Base-by-base conservation (phyloP, 2,329 filamentous ascomycete species). In the Fusarium brachygibbosum region DNA sequence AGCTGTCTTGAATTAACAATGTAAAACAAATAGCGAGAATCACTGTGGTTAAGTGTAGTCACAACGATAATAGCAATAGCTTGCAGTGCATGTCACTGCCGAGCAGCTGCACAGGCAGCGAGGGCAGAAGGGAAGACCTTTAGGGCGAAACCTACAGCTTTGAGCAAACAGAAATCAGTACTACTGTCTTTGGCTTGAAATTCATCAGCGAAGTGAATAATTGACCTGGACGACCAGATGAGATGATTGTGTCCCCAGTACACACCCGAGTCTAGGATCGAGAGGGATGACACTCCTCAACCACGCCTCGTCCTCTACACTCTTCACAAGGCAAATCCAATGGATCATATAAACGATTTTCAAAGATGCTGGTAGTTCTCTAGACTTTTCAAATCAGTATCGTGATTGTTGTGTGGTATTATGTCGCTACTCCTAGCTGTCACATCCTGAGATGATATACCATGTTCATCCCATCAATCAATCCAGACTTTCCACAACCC, bases 361-460 rank as follows among this genome's bases (percentile, higher is more conserved):
- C 8, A 16, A 11, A 6, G 13, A 3, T 13, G 4, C 13, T 42
- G 1, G 14, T 29, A 12, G 40, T 19, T 31, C 32, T 32, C 10
- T 48, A 50, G 19, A 42, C 25, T 34, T 46, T 5, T 46, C 9
- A 32, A n/a, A 53, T 63, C n/a, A 58, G 37, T 48, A 7, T 53
- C 41, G 21, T 56, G 66, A 25, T 31, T 21, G 42, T 51, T 57
- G 57, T 54, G 29, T 28, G 28, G 57, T 55, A 67, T 44, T 19
- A 42, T 55, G 37, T 37, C 38, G 34, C 49, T 37, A 14, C 44
- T 49, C 46, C 40, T 34, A 54, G 49, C 61, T 28, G 34, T 70
- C 31, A 45, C 34, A 42, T 38, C 53, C 35, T 58, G 44, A 45
- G 52, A 59, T 63, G 37, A 31, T 40, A 58, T 45, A 37, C 50